Conservation (phyloP, 805 yeast species). For the Metschnikowia gruessii region DNA sequence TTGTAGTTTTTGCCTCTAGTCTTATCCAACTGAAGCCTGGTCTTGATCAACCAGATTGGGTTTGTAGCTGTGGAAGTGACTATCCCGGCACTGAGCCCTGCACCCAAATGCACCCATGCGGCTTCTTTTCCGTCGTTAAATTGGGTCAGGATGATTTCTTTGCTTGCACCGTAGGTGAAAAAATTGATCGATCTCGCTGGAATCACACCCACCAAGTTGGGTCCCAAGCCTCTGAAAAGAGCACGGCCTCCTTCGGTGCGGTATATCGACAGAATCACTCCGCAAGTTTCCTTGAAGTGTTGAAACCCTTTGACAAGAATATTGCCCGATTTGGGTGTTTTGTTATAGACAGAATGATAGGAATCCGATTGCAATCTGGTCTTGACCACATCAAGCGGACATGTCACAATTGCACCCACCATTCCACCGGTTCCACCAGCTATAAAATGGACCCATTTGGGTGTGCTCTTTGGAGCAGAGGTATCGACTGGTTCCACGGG, state of each 20-base stretch:
- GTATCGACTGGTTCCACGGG: slow-evolving; percentile 30
- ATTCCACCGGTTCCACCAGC: slow-evolving; percentile 95
- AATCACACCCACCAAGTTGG: slow-evolving; percentile 94
- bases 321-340: slow-evolving; percentile 38
- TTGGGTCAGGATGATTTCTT: slow-evolving; percentile 62
- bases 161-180: slow-evolving; percentile 93
- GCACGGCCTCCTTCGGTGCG: slow-evolving; percentile 79
- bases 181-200: slow-evolving; percentile 97
- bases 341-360: slow-evolving; percentile 56
- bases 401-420: slow-evolving; percentile 93
- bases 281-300: slow-evolving; percentile 81
- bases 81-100: slow-evolving; percentile 91
- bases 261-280: slow-evolving; percentile 67
- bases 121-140: slow-evolving; percentile 76
- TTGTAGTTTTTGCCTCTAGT: slow-evolving; percentile 63
- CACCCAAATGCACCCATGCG: slow-evolving; percentile 77
- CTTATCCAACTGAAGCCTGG: slow-evolving; percentile 88
- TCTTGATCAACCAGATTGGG: slow-evolving; percentile 96
- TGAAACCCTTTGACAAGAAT: slow-evolving; percentile 48
- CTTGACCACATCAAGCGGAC: slow-evolving; percentile 95
- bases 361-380: slow-evolving; percentile 92
- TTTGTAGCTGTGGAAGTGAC: slow-evolving; percentile 95
- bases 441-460: slow-evolving; percentile 72
- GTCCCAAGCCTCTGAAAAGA: slow-evolving; percentile 91
- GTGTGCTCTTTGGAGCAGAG: slow-evolving; percentile 16